Evolutionary conservation across 768 basidiomycete genomes (phyloP).

Genomic region (Xerocomellus intermedius): DNA sequence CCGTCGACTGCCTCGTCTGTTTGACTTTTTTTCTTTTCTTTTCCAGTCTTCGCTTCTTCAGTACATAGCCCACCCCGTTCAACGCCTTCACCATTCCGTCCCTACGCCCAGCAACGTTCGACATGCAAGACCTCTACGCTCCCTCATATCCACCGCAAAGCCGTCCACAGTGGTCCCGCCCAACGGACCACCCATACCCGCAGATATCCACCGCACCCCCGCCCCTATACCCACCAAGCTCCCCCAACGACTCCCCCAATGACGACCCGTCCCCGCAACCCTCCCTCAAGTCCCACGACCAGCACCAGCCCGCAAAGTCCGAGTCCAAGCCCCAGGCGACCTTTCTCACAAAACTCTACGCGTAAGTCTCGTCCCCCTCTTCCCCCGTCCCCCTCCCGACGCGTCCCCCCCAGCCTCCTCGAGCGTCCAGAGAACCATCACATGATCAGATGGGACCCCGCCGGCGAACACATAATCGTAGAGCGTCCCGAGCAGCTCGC

Average conservation of each 20-base stretch:
- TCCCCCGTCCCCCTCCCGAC: conserved; percentile 13
- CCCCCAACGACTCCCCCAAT: conserved; percentile 39
- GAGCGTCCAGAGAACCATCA: conserved; percentile 92
- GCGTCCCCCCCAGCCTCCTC: conserved; percentile 58
- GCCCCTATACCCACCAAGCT: conserved; percentile 35
- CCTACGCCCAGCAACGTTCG: conserved; percentile 40
- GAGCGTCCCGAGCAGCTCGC: conserved; percentile 92
- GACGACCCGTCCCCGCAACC: conserved; percentile 49
- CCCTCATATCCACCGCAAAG: conserved; percentile 35
- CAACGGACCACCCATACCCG: conserved; percentile 34
- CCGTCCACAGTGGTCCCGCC: conserved; percentile 43
- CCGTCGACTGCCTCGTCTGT: conserved; percentile 29
- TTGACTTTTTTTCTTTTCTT: conserved; percentile 26
- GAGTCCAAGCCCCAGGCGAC: conserved; percentile 87
- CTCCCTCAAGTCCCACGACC: conserved; percentile 36
- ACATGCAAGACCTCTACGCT: conserved; percentile 50
- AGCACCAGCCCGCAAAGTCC: conserved; percentile 57
- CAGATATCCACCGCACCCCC: conserved; percentile 34
- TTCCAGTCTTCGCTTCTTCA: conserved; percentile 34
- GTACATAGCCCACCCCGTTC: conserved; percentile 32
- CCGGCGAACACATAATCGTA: conserved; percentile 93
- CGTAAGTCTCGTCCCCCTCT: conserved; percentile 52
- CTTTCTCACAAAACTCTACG: conserved; percentile 96
- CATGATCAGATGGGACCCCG: conserved; percentile 96
- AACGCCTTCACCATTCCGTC: conserved; percentile 38